These are phyloP conservation scores for Crepidotus variabilis DNA, from an alignment of 768 basidiomycete species.

Conservation along the genomic window DNA sequence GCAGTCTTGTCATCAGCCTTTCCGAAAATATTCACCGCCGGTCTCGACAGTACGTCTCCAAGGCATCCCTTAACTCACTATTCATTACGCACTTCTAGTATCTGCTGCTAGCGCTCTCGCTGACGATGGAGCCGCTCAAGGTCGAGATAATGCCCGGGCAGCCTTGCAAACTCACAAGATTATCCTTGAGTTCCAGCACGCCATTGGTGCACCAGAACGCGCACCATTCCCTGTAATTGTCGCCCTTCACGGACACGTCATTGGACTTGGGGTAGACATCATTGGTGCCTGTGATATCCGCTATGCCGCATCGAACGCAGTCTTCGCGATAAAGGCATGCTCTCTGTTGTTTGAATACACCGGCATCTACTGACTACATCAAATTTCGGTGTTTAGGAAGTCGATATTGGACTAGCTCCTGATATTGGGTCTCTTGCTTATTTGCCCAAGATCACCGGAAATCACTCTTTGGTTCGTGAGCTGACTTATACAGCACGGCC, in stretches of 20 bases:
- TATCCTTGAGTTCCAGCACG: conserved; percentile 61
- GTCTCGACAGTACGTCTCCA: conserved; percentile 64
- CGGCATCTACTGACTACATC: background rate
- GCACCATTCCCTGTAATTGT: conserved; percentile 80
- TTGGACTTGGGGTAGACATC: conserved; percentile 81
- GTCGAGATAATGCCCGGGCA: conserved; percentile 47
- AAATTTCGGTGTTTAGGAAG: conserved; percentile 55
- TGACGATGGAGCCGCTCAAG: conserved; percentile 14
- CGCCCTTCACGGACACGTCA: conserved; percentile 69
- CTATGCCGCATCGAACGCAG: conserved; percentile 56
- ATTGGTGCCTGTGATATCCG: conserved; percentile 75
- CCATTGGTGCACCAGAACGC: conserved; percentile 63
- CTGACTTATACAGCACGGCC: conserved; percentile 69
- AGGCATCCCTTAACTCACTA: background rate
- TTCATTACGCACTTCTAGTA: conserved; percentile 20
- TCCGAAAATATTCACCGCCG: conserved; percentile 78
- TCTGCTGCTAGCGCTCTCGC: conserved; percentile 24
- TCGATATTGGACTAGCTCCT: conserved; percentile 82
- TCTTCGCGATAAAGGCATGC: conserved; percentile 72
- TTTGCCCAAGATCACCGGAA: conserved; percentile 74
- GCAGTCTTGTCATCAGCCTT: conserved; percentile 70
- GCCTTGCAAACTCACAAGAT: conserved; percentile 45
- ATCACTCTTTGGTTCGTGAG: conserved; percentile 69
- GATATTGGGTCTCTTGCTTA: conserved; percentile 86
- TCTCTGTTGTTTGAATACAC: background rate